These are phyloP conservation scores for Plenodomus lindquistii DNA, from an alignment of 2,329 filamentous ascomycete genomes.

Conservation along the genomic window DNA sequence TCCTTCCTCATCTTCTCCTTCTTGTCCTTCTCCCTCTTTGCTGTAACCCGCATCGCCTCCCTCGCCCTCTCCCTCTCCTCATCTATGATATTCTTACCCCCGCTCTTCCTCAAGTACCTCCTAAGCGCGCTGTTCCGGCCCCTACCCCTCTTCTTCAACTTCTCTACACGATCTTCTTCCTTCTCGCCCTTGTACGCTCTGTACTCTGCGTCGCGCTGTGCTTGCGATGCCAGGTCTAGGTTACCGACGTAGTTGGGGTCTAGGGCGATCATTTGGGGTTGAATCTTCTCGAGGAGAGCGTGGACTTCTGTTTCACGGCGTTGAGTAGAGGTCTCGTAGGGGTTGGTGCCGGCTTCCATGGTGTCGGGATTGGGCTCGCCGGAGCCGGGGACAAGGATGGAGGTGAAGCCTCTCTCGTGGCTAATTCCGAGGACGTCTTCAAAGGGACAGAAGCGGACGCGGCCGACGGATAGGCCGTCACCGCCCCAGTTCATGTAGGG, in stretches of 20 bases:
- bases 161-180: slow-evolving; percentile 60
- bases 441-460: slow-evolving; percentile 88
- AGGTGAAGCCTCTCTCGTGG: slow-evolving; percentile 85
- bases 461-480: slow-evolving; percentile 78
- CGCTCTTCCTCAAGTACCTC: slow-evolving; percentile 89
- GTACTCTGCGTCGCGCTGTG: slow-evolving; percentile 75
- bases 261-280: slow-evolving; percentile 95
- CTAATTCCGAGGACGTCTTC: slow-evolving; percentile 89
- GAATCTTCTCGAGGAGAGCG: slow-evolving; percentile 86
- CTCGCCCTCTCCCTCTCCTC: slow-evolving; percentile 88
- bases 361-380: slow-evolving; percentile 97
- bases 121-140: slow-evolving; percentile 89
- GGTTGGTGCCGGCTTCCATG: slow-evolving; percentile 76
- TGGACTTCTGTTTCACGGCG: slow-evolving; percentile 91
- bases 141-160: slow-evolving; percentile 74
- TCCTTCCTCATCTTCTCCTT: slow-evolving; percentile 64
- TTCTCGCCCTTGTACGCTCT: slow-evolving; percentile 71
- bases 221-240: slow-evolving; percentile 78
- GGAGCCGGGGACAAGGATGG: slow-evolving; percentile 88
- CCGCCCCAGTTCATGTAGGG: slow-evolving; percentile 95
- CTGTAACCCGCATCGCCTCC: slow-evolving; percentile 67
- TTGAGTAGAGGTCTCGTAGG: slow-evolving; percentile 91
- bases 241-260: slow-evolving; percentile 91
- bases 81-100: slow-evolving; percentile 91
- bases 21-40: slow-evolving; percentile 31